phyloP scores from a whole-genome alignment of 2,329 filamentous ascomycete species.

The Drechslerella coelobrocha region DNA sequence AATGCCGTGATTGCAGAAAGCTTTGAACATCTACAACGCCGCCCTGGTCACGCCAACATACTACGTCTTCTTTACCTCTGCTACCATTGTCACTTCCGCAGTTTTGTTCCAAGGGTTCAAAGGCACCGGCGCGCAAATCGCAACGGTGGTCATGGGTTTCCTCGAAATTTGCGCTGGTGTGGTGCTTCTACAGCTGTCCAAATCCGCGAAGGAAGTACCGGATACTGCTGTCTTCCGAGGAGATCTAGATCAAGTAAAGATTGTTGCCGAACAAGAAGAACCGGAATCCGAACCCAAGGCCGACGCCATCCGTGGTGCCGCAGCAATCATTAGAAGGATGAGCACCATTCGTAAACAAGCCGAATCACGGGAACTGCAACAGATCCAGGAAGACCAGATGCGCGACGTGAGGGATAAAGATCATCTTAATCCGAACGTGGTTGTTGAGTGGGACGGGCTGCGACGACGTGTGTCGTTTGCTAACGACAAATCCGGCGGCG shows the following conservation, averaged over 20 bases:
- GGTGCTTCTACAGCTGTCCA: constrained; percentile 91
- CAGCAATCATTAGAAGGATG: constrained; percentile 83
- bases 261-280: constrained; percentile 92
- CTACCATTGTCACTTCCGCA: constrained; percentile 91
- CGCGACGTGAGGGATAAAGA: constrained; percentile 75
- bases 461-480: constrained; percentile 66
- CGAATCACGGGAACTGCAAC: constrained; percentile 78
- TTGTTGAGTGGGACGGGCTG: constrained; percentile 89
- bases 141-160: constrained; percentile 82
- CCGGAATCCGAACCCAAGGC: constrained; percentile 96
- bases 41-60: constrained; percentile 97
- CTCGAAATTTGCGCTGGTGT: constrained; percentile 92
- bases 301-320: constrained; percentile 89
- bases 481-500: constrained; percentile 36
- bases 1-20: constrained; percentile 83
- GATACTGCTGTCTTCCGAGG: constrained; percentile 90
- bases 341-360: constrained; percentile 77
- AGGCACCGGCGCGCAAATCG: constrained; percentile 78
- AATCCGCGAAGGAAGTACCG: constrained; percentile 95
- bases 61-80: constrained; percentile 97
- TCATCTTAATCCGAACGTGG: constrained; percentile 72
- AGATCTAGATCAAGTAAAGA: constrained; percentile 91
- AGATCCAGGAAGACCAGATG: constrained; percentile 78
- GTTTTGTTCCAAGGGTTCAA: constrained; percentile 94
- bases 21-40: constrained; percentile 93